Evolutionary conservation across 352 stramenopile genomes (phyloP).

Genomic region (Aphanomyces stellatus): DNA sequence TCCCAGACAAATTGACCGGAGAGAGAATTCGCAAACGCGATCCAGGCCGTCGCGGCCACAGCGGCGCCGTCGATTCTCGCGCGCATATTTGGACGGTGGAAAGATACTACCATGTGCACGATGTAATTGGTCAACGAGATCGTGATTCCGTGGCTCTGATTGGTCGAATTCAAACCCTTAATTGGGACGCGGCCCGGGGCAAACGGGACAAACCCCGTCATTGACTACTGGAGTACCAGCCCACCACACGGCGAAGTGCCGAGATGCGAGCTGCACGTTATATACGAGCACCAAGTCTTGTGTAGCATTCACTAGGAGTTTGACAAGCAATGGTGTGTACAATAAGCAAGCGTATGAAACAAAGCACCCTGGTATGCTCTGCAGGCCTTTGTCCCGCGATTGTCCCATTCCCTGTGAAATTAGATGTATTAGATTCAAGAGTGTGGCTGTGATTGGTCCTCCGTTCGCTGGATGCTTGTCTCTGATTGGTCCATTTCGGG

Average conservation of each 20-base stretch:
- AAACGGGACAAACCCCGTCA: too few relatives aligned
- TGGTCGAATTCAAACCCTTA: too few relatives aligned
- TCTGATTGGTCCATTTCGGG: constrained; percentile 11
- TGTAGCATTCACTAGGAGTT: neutral
- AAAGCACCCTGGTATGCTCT: neutral
- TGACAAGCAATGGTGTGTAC: neutral
- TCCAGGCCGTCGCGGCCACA: constrained; percentile 31
- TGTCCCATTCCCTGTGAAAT: neutral
- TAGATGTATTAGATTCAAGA: neutral
- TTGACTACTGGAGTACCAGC: too few relatives aligned
- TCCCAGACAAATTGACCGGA: constrained; percentile 82
- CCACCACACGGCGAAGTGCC: too few relatives aligned
- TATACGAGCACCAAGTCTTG: neutral
- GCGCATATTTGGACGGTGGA: too few relatives aligned
- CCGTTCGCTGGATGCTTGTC: neutral
- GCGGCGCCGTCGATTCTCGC: too few relatives aligned
- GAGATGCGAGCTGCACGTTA: too few relatives aligned
- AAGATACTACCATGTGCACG: too few relatives aligned
- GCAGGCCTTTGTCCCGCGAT: neutral
- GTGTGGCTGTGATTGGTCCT: constrained; percentile 3
- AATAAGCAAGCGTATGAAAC: neutral
- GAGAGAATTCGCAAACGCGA: constrained; percentile 41
- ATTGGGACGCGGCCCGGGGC: too few relatives aligned
- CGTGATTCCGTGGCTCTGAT: too few relatives aligned
- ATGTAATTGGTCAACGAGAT: neutral